Base-by-base conservation (phyloP, 768 basidiomycete species). In the Phylloporus arenicola region DNA sequence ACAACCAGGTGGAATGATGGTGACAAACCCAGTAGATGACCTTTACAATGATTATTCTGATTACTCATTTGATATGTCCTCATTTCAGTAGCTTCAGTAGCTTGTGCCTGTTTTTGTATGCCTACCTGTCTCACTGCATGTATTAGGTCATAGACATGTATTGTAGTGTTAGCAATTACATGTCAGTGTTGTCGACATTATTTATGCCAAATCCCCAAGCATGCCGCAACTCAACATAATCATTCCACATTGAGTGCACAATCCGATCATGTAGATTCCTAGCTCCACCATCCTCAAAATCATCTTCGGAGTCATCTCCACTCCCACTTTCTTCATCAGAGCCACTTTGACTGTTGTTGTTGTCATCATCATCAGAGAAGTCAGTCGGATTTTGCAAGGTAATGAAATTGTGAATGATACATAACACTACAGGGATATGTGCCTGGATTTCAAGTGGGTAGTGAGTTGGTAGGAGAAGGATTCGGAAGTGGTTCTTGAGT, bases 321-420 rank as follows among this genome's bases (percentile, higher is more conserved):
- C 6, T 34, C 16, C 6, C 6, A 34, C n/a, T 7, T 3, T 34
- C 16, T 6, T 34, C 33, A 34, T 16, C 16, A 34, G 13, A 16
- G 6, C 11, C 33, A 16, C 33, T 34, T 16, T 3, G 16, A 24
- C 14, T 13, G 14, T 22, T 13, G 14, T 42, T 25, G 27, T 42
- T 11, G 9, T 27, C 9, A 10, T 27, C 7, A 3, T 27, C 20
- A 13, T 24, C 10, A 14, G 19, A 12, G 3, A 14, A 7, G 13
- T 40, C 22, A 24, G 1, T 14, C 4, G 16, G 1, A 6, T 3
- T 6, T 7, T 42, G 16, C 13, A 25, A 14, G 2, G 6, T 7
- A 25, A 42, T 37, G 17, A 44, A 69, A 51, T 68, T 67, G 51
- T 64, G 64, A 2, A 63, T 9, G 9, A 55, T 58, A 25, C 53